Conservation (phyloP, 2,329 filamentous ascomycete genomes). For the Alternaria atra region DNA sequence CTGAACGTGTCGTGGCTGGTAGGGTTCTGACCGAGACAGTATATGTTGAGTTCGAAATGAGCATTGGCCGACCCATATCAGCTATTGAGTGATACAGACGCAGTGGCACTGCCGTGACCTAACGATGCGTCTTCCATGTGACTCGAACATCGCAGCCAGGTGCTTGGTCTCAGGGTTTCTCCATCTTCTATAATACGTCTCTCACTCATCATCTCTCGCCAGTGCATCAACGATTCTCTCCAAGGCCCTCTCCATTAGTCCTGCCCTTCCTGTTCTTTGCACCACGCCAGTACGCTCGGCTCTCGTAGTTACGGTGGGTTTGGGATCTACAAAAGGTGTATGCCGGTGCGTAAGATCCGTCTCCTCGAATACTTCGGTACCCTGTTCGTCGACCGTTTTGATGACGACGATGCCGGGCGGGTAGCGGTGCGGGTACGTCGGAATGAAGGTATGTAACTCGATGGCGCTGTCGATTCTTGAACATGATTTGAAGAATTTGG, state of each 20-base stretch:
- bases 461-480: not conserved
- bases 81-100: not conserved
- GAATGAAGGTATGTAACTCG: not conserved
- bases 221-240: not conserved
- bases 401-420: constrained; percentile 2
- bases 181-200: not conserved
- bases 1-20: too few relatives aligned
- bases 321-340: not conserved
- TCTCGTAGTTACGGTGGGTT: not conserved
- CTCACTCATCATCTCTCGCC: not conserved
- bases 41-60: not conserved
- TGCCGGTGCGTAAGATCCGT: not conserved
- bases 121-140: not conserved
- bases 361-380: not conserved
- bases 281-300: not conserved
- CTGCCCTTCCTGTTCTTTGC: not conserved
- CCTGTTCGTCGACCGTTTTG: constrained; percentile 7
- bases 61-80: not conserved
- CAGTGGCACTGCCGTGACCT: not conserved
- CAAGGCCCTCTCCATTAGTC: not conserved
- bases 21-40: too few relatives aligned
- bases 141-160: not conserved
- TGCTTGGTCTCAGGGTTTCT: not conserved
- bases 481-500: not conserved
- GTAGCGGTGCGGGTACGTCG: not conserved